Evolutionary conservation across 2,329 filamentous ascomycete genomes (phyloP), one percentile per base, ranked within the genome.

Genomic region (Alternaria alternata): DNA sequence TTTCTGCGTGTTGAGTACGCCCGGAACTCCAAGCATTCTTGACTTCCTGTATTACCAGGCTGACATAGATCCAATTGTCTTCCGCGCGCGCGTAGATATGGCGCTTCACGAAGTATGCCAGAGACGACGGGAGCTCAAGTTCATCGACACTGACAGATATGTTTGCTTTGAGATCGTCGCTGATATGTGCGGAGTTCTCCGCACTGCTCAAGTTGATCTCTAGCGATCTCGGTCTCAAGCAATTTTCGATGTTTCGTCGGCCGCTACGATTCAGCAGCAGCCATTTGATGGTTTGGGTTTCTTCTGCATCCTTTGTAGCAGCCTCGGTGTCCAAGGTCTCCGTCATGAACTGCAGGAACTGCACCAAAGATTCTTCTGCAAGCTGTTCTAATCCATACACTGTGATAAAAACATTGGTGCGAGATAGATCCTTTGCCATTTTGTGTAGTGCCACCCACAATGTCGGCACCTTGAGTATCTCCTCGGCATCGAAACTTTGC

Each of bases 61-160:
- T 68, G 18, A 71, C 68, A 32, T 71, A 71, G 30, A 70, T 68
- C 48, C 52, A 64, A 38, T 71, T 70, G 36, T 66, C 64, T 41
- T 70, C 64, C 3, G 67, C 68, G 30, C 68, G 59, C 4, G 65
- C 51, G 47, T 69, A 64, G 14, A 70, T 63, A 34, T 71, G 63
- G 11, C 66, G 64, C 46, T 71, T 71, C 7, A 69, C 63, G 30
- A 71, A 70, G 42, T 70, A 71, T 11, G 62, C 63, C 39, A 71
- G 47, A 16, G 66, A 63, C 3, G 63, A 51, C 6, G 63, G 54
- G 12, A 69, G 57, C 6, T 5, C 47, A 16, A 71, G 65, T 24
- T 63, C 54, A 48, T 70, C 62, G 3, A 71, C 67, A 28, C 52
- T 54, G 5, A 43, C 30, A 3, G 66, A 69, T 22, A 70, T 70